These are phyloP conservation scores for Mortierella sp. DNA, from an alignment of 371 early-diverging fungal species.

Conservation along the genomic window DNA sequence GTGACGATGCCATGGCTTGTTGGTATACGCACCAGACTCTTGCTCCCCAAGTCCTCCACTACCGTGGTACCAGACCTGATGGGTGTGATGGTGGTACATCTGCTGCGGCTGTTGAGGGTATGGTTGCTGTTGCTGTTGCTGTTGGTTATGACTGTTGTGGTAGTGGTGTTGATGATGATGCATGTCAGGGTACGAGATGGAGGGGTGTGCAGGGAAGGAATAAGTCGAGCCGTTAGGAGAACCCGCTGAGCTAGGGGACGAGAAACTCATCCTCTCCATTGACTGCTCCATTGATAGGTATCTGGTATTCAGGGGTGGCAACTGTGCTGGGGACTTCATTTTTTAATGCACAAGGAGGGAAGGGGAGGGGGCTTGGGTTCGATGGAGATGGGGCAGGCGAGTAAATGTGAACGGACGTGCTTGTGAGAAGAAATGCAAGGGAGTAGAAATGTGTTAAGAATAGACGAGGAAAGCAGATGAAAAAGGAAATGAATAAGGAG, in stretches of 20 bases:
- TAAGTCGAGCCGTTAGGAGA: neutral
- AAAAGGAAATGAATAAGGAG: no score
- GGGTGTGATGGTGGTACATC: neutral
- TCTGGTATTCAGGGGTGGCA: slow-evolving; percentile 34
- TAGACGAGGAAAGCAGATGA: no score
- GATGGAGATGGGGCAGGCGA: no score
- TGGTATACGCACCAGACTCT: neutral
- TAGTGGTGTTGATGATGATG: neutral
- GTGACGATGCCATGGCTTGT: slow-evolving; percentile 26
- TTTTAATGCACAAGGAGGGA: neutral
- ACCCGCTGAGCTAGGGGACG: slow-evolving; percentile 24
- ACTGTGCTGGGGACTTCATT: slow-evolving; percentile 29
- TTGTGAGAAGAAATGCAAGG: no score
- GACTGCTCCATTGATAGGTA: slow-evolving; percentile 35
- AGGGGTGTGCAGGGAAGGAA: slow-evolving; percentile 14
- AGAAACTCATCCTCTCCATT: slow-evolving; percentile 45
- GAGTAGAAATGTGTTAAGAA: no score
- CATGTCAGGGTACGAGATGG: slow-evolving; percentile 12
- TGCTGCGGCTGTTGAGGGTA: slow-evolving; percentile 8
- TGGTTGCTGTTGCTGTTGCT: neutral
- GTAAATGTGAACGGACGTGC: no score
- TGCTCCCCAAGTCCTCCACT: neutral
- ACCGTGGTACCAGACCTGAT: neutral
- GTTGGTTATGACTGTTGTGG: neutral
- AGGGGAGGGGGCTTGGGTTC: no score